These are phyloP conservation scores for Ophiostoma ulmi DNA, from an alignment of 2,329 filamentous ascomycete species.

Conservation along the genomic window DNA sequence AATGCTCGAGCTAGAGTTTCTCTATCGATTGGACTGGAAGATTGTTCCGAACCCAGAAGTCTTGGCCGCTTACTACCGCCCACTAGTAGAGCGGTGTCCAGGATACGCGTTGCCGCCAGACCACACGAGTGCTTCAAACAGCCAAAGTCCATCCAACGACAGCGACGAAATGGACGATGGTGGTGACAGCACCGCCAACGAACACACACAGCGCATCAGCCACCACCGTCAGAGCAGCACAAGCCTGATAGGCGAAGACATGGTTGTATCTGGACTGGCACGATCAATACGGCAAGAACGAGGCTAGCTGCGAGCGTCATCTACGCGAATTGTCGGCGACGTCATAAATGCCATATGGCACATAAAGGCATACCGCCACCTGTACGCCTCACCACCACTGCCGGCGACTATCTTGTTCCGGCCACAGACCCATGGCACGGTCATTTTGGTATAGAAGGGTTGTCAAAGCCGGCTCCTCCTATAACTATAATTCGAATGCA, in stretches of 20 bases:
- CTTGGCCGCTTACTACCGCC: slow-evolving; percentile 86
- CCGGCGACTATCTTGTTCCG: neutral
- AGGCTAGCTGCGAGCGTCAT: neutral
- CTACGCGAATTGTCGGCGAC: neutral
- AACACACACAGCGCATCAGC: slow-evolving; percentile 28
- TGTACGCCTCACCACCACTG: neutral
- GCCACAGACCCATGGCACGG: neutral
- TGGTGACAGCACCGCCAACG: slow-evolving; percentile 35
- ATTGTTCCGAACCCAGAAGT: slow-evolving; percentile 95
- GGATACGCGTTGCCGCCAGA: slow-evolving; percentile 50
- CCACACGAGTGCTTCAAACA: neutral
- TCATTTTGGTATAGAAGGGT: neutral
- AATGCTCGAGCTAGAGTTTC: slow-evolving; percentile 84
- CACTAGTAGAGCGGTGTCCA: slow-evolving; percentile 65
- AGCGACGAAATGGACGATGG: slow-evolving; percentile 32
- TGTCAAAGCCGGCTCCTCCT: neutral
- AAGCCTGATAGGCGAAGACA: slow-evolving; percentile 22
- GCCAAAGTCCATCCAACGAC: neutral
- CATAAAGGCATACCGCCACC: neutral
- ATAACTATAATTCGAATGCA: neutral
- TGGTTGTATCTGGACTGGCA: slow-evolving; percentile 23
- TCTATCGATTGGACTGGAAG: slow-evolving; percentile 89
- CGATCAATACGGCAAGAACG: slow-evolving; percentile 9
- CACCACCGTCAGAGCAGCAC: slow-evolving; percentile 24
- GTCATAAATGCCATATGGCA: neutral